Base-by-base conservation (phyloP, 768 basidiomycete genomes). In the Strobilomyces confusus region DNA sequence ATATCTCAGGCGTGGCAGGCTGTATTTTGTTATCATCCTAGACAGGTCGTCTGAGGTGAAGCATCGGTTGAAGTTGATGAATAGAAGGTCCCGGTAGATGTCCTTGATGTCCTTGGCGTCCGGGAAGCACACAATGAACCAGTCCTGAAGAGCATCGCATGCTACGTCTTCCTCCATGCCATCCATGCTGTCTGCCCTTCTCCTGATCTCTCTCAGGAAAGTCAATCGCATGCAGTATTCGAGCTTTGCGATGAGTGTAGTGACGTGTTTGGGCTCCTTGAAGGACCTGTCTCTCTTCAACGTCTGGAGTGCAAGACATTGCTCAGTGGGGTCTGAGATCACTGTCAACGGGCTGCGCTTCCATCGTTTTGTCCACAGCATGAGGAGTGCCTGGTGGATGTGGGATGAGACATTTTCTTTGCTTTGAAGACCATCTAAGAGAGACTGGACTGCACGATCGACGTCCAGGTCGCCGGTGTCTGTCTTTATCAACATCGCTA, bases 21-120 rank as follows among this genome's bases (percentile, higher is more conserved):
- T 57, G 9, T 25, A 44, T 3, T 14, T 44, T 5, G 47, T 1
- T 41, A 56, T 52, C 5, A 19, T 13, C 0, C 7, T 1, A 1
- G 52, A 54, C 2, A 57, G 19, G 6, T 54, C 40, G 0, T 46
- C 20, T 0, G 48, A 15, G 0, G 52, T 54, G 15, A 54, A 57
- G 7, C 7, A 5, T 0, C 15, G 1, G 7, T 53, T 40, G 14
- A 51, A 49, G 53, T 66, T 60, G 29, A 69, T 49, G 41, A 69
- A 66, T 0, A 67, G 5, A 3, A 45, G 51, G 0, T 60, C 47
- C 0, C 37, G n/a, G 37, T 69, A 69, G 0, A 44, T 4, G 26
- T 26, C 26, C 26, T 4, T 8, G 26, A 26, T 8, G 26, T 26
- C 26, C 26, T 26, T 8, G 26, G 26, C 8, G 26, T 26, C 26